Percentiles rank a stretch among this genome's conserved stretches.
phyloP scores from a whole-genome alignment of 306 rosid species.

The Corylus heterophylla region DNA sequence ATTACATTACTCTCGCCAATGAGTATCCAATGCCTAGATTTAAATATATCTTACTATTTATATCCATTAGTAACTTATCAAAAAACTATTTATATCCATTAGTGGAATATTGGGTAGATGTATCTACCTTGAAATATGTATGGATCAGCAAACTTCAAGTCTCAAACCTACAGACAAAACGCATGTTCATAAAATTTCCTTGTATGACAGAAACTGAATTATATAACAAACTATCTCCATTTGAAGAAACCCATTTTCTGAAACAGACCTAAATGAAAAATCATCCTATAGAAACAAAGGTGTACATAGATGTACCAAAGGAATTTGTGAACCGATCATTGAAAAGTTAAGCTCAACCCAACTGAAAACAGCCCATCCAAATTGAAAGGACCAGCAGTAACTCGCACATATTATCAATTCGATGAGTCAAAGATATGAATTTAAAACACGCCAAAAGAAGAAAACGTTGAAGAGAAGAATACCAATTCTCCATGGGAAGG shows the following conservation, averaged over 20 bases:
- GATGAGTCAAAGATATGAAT: constrained; percentile 13
- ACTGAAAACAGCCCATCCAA: constrained; percentile 26
- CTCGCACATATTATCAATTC: background rate
- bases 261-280: background rate
- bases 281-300: background rate
- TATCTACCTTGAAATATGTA: constrained; percentile 42
- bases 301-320: constrained; percentile 3
- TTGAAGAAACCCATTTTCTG: constrained; percentile 7
- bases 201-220: constrained; percentile 44
- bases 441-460: constrained; percentile 24
- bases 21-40: background rate
- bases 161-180: constrained; percentile 85
- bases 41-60: constrained; percentile 11
- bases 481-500: constrained; percentile 47
- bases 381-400: constrained; percentile 22
- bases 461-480: constrained; percentile 61
- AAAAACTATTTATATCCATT: constrained; percentile 6
- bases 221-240: constrained; percentile 25
- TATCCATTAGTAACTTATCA: background rate
- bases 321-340: constrained; percentile 36
- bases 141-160: constrained; percentile 77
- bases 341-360: constrained; percentile 9
- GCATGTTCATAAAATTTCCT: constrained; percentile 57
- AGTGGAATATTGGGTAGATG: background rate
- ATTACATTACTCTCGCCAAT: constrained; percentile 42